A percentile compares a stretch with the other conserved stretches of the same genome.
Conservation (phyloP, 2,329 filamentous ascomycete species). For the Verticillium nubilum region DNA sequence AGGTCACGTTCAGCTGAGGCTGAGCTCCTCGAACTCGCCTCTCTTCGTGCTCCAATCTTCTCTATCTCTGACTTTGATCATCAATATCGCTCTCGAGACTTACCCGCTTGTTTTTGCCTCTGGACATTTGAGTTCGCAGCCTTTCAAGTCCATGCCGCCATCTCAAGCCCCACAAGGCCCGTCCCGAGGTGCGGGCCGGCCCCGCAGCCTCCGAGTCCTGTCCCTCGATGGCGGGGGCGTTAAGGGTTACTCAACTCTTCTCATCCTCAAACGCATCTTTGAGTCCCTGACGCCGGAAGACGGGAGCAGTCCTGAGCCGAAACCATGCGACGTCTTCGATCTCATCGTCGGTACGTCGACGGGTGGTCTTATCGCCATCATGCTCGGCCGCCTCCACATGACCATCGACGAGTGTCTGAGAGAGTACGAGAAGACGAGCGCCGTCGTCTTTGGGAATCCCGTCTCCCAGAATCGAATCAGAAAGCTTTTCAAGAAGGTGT, state of each 20-base stretch:
- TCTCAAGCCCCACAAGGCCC: not conserved
- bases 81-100: too few species aligned
- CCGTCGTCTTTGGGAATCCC: not conserved
- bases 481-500: not conserved
- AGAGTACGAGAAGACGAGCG: not conserved
- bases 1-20: too few species aligned
- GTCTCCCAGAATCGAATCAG: not conserved
- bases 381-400: not conserved
- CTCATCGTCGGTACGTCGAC: constrained; percentile 19
- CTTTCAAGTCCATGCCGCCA: not conserved
- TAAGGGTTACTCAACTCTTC: constrained; percentile 25
- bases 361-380: not conserved
- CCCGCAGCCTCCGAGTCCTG: constrained; percentile 12
- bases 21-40: too few species aligned
- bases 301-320: constrained; percentile 12
- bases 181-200: not conserved
- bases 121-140: not conserved
- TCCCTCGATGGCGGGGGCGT: constrained; percentile 27
- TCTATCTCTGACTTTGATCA: too few species aligned
- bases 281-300: constrained; percentile 15
- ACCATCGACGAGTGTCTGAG: not conserved
- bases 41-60: too few species aligned
- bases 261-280: constrained; percentile 26
- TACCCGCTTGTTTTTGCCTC: too few species aligned
- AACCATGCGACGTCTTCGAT: constrained; percentile 28